Evolutionary conservation across 345 rosid species (phyloP).

Genomic region (Salix arbutifolia): DNA sequence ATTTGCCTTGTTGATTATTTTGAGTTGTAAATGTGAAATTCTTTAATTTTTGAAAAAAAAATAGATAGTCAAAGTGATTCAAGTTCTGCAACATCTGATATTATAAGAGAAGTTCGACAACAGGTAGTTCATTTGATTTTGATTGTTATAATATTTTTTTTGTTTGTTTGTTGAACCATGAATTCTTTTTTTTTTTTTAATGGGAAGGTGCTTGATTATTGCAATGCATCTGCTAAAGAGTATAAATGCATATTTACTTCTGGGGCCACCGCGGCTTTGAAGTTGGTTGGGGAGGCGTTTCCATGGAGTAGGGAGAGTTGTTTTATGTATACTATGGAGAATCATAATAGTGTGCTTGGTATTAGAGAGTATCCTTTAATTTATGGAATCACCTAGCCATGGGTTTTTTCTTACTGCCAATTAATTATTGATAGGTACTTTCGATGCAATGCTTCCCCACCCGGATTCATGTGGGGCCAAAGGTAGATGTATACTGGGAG

Average conservation of each 20-base stretch:
- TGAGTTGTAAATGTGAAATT: background rate
- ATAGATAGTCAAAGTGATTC: constrained; percentile 86
- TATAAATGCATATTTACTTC: constrained; percentile 88
- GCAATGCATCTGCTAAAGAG: constrained; percentile 77
- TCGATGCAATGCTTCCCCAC: background rate
- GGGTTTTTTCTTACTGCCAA: background rate
- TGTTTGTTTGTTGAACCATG: background rate
- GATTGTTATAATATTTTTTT: background rate
- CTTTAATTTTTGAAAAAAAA: constrained; percentile 23
- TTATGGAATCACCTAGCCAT: background rate
- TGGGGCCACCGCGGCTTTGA: constrained; percentile 93
- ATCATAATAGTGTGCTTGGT: constrained; percentile 96
- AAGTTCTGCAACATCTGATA: constrained; percentile 58
- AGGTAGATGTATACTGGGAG: too few species aligned
- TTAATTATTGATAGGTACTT: background rate
- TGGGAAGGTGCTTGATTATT: constrained; percentile 77
- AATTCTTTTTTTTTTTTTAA: background rate
- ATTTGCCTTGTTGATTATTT: background rate
- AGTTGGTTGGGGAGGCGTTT: constrained; percentile 87
- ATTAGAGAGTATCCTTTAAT: constrained; percentile 81
- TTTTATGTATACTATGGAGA: constrained; percentile 85
- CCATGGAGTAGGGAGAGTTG: constrained; percentile 71
- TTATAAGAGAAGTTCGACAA: constrained; percentile 68
- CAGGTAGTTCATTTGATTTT: constrained; percentile 42
- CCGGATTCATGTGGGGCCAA: too few species aligned